Conservation (phyloP, 2,329 filamentous ascomycete genomes). For the Fusarium pseudoanthophilum region DNA sequence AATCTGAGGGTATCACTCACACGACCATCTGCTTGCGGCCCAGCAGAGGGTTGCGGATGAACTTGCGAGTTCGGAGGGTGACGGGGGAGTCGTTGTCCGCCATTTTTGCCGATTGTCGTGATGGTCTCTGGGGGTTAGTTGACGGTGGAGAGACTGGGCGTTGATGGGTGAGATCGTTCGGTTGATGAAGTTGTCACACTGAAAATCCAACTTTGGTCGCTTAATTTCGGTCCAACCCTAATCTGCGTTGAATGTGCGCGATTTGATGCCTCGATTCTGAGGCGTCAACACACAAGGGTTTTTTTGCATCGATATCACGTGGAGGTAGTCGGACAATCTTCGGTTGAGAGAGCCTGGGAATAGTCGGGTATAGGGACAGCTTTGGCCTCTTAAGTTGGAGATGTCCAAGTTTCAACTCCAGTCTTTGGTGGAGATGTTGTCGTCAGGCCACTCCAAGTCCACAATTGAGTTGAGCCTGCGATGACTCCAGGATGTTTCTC, state of each 20-base stretch:
- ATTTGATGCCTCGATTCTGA: slow-evolving; percentile 27
- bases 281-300: slow-evolving; percentile 20
- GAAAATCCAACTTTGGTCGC: slow-evolving; percentile 54
- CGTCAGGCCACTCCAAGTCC: slow-evolving; percentile 20
- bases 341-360: not conserved
- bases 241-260: slow-evolving; percentile 38
- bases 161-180: slow-evolving; percentile 47
- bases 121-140: slow-evolving; percentile 49
- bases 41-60: slow-evolving; percentile 99
- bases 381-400: slow-evolving; percentile 7
- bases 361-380: slow-evolving; percentile 11
- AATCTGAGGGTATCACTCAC: slow-evolving; percentile 69
- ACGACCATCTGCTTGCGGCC: slow-evolving; percentile 99
- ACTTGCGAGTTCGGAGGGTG: slow-evolving; percentile 98
- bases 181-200: slow-evolving; percentile 49
- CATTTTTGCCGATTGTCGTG: slow-evolving; percentile 75
- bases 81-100: slow-evolving; percentile 82
- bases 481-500: slow-evolving; percentile 21
- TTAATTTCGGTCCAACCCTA: slow-evolving; percentile 61
- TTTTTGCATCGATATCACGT: slow-evolving; percentile 34
- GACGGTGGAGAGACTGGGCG: slow-evolving; percentile 47
- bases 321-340: slow-evolving; percentile 18
- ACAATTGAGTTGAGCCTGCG: slow-evolving; percentile 22
- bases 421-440: slow-evolving; percentile 37
- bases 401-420: slow-evolving; percentile 32